A percentile compares a stretch with the other conserved stretches of the same genome.
These are phyloP conservation scores for Fusarium brachygibbosum DNA, from an alignment of 2,329 filamentous ascomycete genomes.

Conservation along the genomic window DNA sequence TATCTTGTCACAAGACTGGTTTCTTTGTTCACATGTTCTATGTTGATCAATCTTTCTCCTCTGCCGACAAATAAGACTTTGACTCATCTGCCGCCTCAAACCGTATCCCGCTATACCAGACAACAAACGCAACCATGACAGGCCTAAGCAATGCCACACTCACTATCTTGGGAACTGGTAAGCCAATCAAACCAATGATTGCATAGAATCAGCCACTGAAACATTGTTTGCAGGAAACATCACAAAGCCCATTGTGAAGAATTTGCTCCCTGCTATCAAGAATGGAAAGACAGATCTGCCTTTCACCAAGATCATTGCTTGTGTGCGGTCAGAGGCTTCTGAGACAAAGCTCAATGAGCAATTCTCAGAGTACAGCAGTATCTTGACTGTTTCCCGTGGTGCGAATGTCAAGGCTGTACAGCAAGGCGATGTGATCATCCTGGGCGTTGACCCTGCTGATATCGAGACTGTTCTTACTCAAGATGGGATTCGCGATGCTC, in stretches of 20 bases:
- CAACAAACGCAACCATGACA: constrained; percentile 31
- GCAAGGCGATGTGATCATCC: constrained; percentile 58
- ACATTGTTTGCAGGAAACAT: constrained; percentile 48
- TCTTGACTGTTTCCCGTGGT: constrained; percentile 49
- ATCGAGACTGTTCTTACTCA: constrained; percentile 56
- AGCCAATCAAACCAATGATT: background rate
- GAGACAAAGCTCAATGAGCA: constrained; percentile 36
- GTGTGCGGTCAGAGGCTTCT: constrained; percentile 50
- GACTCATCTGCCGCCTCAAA: background rate
- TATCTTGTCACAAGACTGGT: constrained; percentile 7
- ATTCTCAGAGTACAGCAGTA: constrained; percentile 35
- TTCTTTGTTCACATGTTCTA: background rate
- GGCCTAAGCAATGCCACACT: constrained; percentile 37
- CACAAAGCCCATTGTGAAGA: constrained; percentile 50
- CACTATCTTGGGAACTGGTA: constrained; percentile 47
- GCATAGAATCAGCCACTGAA: background rate
- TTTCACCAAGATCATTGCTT: constrained; percentile 48
- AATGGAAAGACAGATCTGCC: constrained; percentile 29
- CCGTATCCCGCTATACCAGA: background rate
- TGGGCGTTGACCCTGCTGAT: constrained; percentile 62
- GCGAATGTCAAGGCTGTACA: constrained; percentile 54
- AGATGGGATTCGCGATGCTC: constrained; percentile 54
- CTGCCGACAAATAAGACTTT: background rate
- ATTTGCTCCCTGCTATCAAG: constrained; percentile 31
- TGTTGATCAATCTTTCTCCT: background rate